Base-by-base conservation (phyloP, 345 rosid genomes). In the Excoecaria cochinchinensis region DNA sequence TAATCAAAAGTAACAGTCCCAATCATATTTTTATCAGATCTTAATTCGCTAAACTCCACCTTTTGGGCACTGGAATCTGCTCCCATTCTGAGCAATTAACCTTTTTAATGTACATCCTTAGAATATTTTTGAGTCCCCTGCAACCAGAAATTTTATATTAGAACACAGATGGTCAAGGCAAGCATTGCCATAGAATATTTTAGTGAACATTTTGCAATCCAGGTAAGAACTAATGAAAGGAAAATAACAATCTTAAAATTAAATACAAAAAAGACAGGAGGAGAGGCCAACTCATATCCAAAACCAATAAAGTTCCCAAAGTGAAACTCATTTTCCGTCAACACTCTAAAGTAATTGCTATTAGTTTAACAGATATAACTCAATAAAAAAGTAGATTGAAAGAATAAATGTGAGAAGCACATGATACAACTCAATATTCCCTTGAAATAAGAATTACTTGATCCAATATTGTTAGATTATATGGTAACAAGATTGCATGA, bases 81-180 rank as follows among this genome's bases (percentile, higher is more conserved):
- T 93, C 97, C 99, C 99, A 96, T 63, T 93, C 94, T 10, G 97
- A 85, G 86, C 90, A 88, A 77, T 96, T 88, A 53, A 85, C 79
- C 88, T 83, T 93, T 82, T 84, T 96, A 57, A 96, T 78, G 65
- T 91, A 89, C 82, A 96, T 79, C 85, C 85, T 92, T 69, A 96
- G 74, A 63, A 96, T 89, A 87, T 93, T 93, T 82, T 89, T 90
- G 65, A 96, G 93, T 67, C 95, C 99, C 89, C 99, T 96, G 72
- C 74, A 84, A 69, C 71, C 42, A 74, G 39, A 79, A 78, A 74
- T 58, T 22, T 75, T 52, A 61, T 4, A 65, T 57, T 47, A 85
- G 68, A 58, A 36, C 21, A 59, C 42, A 19, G 9, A 36, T 24
- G 69, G 51, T 24, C 6, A 40, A 31, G 22, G 12, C 22, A 59